phyloP scores from a whole-genome alignment of 148 eudicot genomes.

The Selenicereus undatus region DNA sequence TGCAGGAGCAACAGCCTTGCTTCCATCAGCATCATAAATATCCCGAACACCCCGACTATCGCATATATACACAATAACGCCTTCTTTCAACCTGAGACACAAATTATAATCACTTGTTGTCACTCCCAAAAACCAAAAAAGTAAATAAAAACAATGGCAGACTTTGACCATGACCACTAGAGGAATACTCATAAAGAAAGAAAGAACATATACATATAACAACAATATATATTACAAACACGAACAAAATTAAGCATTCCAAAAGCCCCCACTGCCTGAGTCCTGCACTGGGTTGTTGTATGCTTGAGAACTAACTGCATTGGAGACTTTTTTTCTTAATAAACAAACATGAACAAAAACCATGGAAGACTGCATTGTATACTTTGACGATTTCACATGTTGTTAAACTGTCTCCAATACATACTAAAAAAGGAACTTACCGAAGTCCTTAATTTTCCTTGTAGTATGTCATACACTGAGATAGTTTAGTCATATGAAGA shows the following conservation, averaged over 20 bases:
- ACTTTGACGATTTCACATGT: no score
- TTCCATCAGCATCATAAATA: slow-evolving; percentile 95
- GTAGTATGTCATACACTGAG: no score
- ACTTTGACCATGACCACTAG: background rate
- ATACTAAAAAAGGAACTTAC: no score
- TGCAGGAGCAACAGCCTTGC: slow-evolving; percentile 70
- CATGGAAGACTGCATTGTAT: no score
- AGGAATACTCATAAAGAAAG: background rate
- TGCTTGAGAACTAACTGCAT: background rate
- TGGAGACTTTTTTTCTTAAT: background rate
- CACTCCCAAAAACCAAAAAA: background rate
- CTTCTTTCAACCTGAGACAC: slow-evolving; percentile 78
- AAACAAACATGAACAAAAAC: no score
- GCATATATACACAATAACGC: slow-evolving; percentile 93
- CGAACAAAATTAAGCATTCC: background rate
- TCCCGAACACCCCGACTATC: slow-evolving; percentile 96
- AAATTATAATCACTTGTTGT: background rate
- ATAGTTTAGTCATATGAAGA: no score
- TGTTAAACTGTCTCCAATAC: no score
- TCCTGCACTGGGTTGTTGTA: background rate
- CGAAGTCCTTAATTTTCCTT: no score
- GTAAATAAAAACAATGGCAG: background rate
- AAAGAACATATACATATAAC: background rate
- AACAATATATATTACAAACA: background rate
- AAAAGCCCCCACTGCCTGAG: background rate